Conservation (phyloP, 2,329 filamentous ascomycete species). For the Cladosporium sp. region DNA sequence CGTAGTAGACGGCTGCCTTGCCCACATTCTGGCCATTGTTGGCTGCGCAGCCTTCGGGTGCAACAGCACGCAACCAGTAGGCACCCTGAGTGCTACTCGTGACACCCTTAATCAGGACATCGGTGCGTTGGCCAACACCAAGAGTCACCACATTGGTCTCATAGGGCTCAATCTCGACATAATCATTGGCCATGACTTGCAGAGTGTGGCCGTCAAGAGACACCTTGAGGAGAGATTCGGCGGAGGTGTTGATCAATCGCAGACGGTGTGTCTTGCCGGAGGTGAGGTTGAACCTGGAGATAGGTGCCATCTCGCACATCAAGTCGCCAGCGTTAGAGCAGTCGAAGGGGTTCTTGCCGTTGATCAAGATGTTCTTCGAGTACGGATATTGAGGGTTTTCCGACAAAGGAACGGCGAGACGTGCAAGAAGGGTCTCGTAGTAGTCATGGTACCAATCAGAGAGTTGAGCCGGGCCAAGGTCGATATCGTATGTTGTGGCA, state of each 20-base stretch:
- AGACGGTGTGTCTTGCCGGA: slow-evolving; percentile 44
- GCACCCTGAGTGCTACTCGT: slow-evolving; percentile 27
- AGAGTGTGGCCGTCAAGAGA: slow-evolving; percentile 47
- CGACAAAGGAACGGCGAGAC: slow-evolving; percentile 7
- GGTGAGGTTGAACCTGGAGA: slow-evolving; percentile 42
- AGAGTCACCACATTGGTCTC: slow-evolving; percentile 42
- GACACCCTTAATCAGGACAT: slow-evolving; percentile 32
- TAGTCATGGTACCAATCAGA: slow-evolving; percentile 36
- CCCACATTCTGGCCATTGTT: slow-evolving; percentile 47
- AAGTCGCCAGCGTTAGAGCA: slow-evolving; percentile 25
- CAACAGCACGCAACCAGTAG: slow-evolving; percentile 37
- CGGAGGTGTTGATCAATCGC: slow-evolving; percentile 45
- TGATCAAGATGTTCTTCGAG: slow-evolving; percentile 37
- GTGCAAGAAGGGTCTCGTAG: slow-evolving; percentile 1
- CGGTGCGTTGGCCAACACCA: slow-evolving; percentile 44
- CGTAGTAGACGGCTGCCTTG: slow-evolving; percentile 64
- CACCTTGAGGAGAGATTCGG: slow-evolving; percentile 44
- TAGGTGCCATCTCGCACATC: slow-evolving; percentile 27
- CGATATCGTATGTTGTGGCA: slow-evolving; percentile 30
- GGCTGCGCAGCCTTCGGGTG: slow-evolving; percentile 38
- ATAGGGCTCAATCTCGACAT: slow-evolving; percentile 46
- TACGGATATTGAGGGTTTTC: slow-evolving; percentile 21
- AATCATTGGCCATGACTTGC: slow-evolving; percentile 46
- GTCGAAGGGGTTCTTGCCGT: slow-evolving; percentile 36
- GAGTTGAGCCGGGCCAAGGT: slow-evolving; percentile 34